Evolutionary conservation across 768 basidiomycete genomes (phyloP).

Genomic region (Symmetrospora coprosmae): DNA sequence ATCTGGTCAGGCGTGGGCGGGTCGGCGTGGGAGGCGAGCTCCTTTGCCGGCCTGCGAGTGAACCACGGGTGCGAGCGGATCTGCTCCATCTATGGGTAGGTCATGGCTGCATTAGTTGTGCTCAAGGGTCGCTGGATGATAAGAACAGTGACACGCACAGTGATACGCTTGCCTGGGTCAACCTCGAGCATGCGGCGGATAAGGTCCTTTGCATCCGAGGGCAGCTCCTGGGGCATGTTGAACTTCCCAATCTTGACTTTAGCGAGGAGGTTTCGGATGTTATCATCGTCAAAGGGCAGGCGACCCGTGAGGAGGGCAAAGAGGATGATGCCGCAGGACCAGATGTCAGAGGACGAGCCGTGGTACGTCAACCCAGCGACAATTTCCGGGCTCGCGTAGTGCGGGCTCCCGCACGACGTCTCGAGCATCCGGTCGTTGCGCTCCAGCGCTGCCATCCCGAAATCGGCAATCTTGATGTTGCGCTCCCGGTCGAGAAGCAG

Average conservation of each 20-base stretch:
- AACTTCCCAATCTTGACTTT: constrained; percentile 81
- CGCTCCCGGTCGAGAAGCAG: constrained; percentile 58
- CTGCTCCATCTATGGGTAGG: constrained; percentile 81
- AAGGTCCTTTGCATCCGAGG: constrained; percentile 70
- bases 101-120: no score
- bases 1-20: constrained; percentile 47
- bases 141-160: constrained; percentile 45
- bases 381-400: constrained; percentile 94
- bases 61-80: constrained; percentile 77
- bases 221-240: constrained; percentile 64
- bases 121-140: no score
- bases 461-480: constrained; percentile 89
- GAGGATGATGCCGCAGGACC: constrained; percentile 91
- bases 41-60: constrained; percentile 38
- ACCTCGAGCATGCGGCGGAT: constrained; percentile 76
- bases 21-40: constrained; percentile 21
- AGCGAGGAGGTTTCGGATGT: constrained; percentile 49
- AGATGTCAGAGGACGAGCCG: constrained; percentile 83
- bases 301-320: constrained; percentile 78
- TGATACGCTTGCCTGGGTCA: constrained; percentile 63
- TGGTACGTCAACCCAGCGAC: constrained; percentile 73
- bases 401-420: constrained; percentile 90
- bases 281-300: constrained; percentile 87
- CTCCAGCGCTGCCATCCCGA: constrained; percentile 96
- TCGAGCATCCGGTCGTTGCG: constrained; percentile 70